A percentile compares a stretch with the other conserved stretches of the same genome.
Conservation (phyloP, 1,284 basidiomycete species). For the Boletus sp. region DNA sequence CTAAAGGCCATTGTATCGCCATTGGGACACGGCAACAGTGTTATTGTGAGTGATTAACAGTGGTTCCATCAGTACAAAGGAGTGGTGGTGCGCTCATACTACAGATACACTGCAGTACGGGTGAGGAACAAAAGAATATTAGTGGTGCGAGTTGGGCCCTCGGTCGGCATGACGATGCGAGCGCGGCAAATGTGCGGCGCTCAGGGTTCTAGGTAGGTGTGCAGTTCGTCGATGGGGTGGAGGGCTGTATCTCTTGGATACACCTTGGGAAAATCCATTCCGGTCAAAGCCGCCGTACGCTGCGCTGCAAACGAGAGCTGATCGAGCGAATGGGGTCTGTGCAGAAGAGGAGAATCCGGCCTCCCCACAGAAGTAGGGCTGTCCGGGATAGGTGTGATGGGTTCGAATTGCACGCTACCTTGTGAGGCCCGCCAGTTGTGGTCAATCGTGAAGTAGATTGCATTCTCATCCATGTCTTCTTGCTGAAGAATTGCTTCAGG, state of each 20-base stretch:
- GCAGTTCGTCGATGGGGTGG: conserved; percentile 24
- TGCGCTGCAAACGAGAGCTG: conserved; percentile 16
- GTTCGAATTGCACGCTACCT: conserved; percentile 23
- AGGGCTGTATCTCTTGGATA: conserved; percentile 3
- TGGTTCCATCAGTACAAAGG: not conserved
- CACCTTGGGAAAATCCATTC: not conserved
- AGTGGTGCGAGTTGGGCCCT: not conserved
- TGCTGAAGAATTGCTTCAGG: not conserved
- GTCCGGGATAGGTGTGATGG: conserved; percentile 27
- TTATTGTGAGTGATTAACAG: conserved; percentile 9
- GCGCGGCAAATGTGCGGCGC: conserved; percentile 7
- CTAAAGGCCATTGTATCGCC: conserved; percentile 1
- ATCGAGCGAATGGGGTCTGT: conserved; percentile 22
- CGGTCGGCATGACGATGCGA: not conserved
- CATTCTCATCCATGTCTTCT: conserved; percentile 17
- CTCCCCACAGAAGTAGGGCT: conserved; percentile 7
- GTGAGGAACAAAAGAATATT: not conserved
- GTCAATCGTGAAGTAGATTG: conserved; percentile 32
- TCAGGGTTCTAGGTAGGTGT: conserved; percentile 23
- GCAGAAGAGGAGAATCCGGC: conserved; percentile 27
- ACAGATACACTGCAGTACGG: conserved; percentile 2
- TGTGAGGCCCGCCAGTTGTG: conserved; percentile 20
- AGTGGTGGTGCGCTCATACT: conserved; percentile 3
- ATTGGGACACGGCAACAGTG: not conserved
- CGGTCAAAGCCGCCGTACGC: not conserved